Evolutionary conservation across 1,139 yeast species (phyloP), one percentile per base, ranked within the genome.

Genomic region (Yamadazyma dendronema): DNA sequence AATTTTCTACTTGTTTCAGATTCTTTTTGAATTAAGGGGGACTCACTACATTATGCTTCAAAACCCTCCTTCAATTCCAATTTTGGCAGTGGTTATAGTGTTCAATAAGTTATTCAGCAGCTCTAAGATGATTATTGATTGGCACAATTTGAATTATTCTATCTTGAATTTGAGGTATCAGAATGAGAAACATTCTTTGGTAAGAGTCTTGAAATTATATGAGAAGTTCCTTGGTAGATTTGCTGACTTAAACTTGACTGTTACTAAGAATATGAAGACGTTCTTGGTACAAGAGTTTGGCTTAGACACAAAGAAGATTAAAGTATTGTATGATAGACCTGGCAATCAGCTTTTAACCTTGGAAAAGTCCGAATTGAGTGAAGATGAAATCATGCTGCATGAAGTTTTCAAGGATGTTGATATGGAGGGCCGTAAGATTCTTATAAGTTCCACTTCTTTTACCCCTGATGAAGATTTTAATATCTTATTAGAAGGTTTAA

Each of bases 61-160:
- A 63, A 92, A 90, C 56, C 99, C 99, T 0, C 99, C 99, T 0
- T 79, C 89, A 4, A 73, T 94, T 32, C 99, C 99, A 1, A 67
- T 88, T 4, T 65, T 94, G 25, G 74, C 83, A 0, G 65, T 90
- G 6, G 72, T 79, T 1, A 74, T 84, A 4, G 30, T 82, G 2
- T 80, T 76, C 54, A 74, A 77, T 40, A 57, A 68, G 31, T 38
- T 78, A 27, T 65, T 79, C 48, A 75, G 82, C 34, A 78, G 84
- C 8, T 77, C 86, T 2, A 61, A 75, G 50, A 63, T 92, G 27
- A 73, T 92, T 14, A 78, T 94, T 38, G 99, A 94, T 61, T 94
- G 98, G 98, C 99, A 94, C 59, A 94, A 94, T 57, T 68, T 94
- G 50, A 96, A 95, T 36, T 92, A 79, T 60, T 77, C 95, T 1